Conservation (phyloP, 2,329 filamentous ascomycete genomes). For the Chaetomium globosum region DNA sequence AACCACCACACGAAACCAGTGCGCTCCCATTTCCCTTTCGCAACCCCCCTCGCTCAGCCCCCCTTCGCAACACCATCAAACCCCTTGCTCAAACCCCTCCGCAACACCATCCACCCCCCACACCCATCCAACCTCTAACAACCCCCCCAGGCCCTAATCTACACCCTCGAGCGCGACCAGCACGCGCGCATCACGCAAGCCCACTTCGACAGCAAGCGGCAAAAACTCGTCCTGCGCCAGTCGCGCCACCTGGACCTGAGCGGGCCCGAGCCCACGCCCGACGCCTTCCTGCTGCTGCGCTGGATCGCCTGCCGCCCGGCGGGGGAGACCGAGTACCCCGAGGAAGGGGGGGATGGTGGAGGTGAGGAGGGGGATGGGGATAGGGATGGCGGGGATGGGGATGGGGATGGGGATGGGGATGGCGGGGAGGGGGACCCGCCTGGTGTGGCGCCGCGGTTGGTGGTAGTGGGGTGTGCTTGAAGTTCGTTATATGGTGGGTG, state of each 20-base stretch:
- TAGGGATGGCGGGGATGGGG: background rate
- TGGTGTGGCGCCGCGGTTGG: background rate
- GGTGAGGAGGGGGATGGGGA: background rate
- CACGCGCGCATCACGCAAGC: slow-evolving; percentile 12
- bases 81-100: background rate
- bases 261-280: background rate
- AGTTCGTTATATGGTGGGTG: too few species aligned
- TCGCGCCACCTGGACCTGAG: slow-evolving; percentile 10
- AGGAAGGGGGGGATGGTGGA: background rate
- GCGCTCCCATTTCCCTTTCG: background rate
- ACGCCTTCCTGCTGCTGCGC: slow-evolving; percentile 2
- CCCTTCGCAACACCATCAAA: background rate
- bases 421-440: too few species aligned
- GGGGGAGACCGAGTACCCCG: slow-evolving; percentile 6
- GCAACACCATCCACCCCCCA: background rate
- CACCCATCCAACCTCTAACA: background rate
- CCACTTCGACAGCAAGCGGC: slow-evolving; percentile 5
- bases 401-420: too few species aligned
- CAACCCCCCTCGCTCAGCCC: too few species aligned
- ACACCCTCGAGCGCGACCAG: slow-evolving; percentile 14
- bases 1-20: slow-evolving; percentile 14
- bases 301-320: slow-evolving; percentile 7
- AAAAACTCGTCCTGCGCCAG: slow-evolving; percentile 14
- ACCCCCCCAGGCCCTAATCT: background rate
- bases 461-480: too few species aligned